A percentile compares a stretch with the other conserved stretches of the same genome.
Evolutionary conservation across 2,329 filamentous ascomycete genomes (phyloP).

Genomic region (Curvularia sp.): DNA sequence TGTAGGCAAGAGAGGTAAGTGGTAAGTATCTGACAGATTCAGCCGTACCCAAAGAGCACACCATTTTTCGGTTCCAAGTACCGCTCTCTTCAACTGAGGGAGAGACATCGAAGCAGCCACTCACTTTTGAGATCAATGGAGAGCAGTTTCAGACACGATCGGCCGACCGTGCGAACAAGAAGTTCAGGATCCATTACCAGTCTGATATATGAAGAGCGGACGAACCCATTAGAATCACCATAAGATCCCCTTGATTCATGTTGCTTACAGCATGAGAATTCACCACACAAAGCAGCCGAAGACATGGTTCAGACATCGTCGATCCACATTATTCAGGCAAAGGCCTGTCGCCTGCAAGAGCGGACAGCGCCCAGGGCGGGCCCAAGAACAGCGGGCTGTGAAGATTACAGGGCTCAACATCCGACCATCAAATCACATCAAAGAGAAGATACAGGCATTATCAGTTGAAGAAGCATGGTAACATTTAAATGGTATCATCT

Average conservation of each 20-base stretch:
- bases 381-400: neutral
- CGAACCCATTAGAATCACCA: neutral
- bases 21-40: conserved; percentile 19
- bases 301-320: neutral
- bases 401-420: neutral
- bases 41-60: conserved; percentile 87
- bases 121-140: conserved; percentile 86
- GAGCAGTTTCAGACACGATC: conserved; percentile 85
- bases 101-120: conserved; percentile 49
- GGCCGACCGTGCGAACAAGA: conserved; percentile 84
- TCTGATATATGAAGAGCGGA: conserved; percentile 67
- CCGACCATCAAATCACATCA: neutral
- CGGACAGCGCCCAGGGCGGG: neutral
- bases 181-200: conserved; percentile 86
- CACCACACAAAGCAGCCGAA: neutral
- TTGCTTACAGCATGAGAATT: neutral
- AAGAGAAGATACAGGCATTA: neutral
- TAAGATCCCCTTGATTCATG: neutral
- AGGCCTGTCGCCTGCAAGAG: neutral
- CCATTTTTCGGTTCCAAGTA: conserved; percentile 79
- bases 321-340: neutral
- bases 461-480: neutral
- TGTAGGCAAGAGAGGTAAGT: conserved; percentile 18
- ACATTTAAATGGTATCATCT: conserved; percentile 20
- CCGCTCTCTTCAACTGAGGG: conserved; percentile 52